Evolutionary conservation across 2,329 filamentous ascomycete genomes (phyloP).

Genomic region (Thelonectria blattea): DNA sequence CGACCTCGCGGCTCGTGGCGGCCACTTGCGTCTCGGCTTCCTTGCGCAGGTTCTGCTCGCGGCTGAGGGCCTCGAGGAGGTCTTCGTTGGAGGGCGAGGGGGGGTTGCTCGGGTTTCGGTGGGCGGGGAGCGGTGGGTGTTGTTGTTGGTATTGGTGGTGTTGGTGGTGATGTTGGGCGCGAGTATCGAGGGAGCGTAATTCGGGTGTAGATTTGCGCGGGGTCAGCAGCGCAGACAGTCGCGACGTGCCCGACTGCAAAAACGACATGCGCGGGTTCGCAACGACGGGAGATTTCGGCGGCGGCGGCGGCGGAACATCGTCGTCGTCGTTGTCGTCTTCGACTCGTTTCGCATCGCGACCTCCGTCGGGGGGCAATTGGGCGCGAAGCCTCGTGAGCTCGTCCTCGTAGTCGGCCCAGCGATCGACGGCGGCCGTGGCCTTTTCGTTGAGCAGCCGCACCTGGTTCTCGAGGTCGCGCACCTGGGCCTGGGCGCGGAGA

Average conservation of each 20-base stretch:
- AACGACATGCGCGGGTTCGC: constrained; percentile 50
- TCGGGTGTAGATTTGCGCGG: constrained; percentile 53
- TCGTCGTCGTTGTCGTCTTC: constrained; percentile 17
- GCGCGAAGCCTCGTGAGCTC: constrained; percentile 68
- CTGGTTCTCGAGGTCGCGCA: constrained; percentile 73
- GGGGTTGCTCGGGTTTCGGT: constrained; percentile 28
- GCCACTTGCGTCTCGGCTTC: constrained; percentile 72
- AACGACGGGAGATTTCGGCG: constrained; percentile 36
- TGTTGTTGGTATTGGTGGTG: constrained; percentile 22
- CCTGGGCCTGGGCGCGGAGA: constrained; percentile 62
- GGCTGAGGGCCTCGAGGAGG: constrained; percentile 67
- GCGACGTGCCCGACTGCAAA: constrained; percentile 51
- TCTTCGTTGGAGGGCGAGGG: constrained; percentile 49
- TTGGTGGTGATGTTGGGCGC: constrained; percentile 21
- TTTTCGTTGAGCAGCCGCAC: constrained; percentile 74
- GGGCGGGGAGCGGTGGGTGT: background rate
- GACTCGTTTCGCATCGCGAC: background rate
- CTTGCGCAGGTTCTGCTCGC: constrained; percentile 70
- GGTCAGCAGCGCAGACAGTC: constrained; percentile 53
- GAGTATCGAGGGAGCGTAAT: constrained; percentile 31
- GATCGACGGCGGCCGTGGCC: constrained; percentile 67
- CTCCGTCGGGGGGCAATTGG: constrained; percentile 37
- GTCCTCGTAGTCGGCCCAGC: constrained; percentile 81
- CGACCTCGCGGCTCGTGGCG: constrained; percentile 72
- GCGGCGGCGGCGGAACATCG: constrained; percentile 27